Base-by-base conservation (phyloP, 139 green algal genomes). In the Tetradesmus lagerheimii region DNA sequence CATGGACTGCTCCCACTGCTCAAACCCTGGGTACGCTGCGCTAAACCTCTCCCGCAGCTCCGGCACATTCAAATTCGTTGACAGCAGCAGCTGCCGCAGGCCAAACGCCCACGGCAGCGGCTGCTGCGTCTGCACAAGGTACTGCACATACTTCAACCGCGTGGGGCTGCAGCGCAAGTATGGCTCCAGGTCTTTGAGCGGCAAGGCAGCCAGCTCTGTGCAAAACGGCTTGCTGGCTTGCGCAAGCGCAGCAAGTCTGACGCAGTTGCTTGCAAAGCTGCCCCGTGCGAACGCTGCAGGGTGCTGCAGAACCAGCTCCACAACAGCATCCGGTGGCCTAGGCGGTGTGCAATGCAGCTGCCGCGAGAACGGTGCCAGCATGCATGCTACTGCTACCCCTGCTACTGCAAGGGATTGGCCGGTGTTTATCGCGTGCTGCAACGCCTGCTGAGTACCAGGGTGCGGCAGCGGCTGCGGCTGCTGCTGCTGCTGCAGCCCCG, bases 91-190 rank as follows among this genome's bases (percentile, higher is more conserved):
- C 29, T 85, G 37, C 62, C 16, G 41, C 64, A 75, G 18, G 47
- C 25, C 18, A 4, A 86, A n/a, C 66, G 79, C 45, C 80, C 80
- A 86, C 25, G 80, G 80, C 29, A 47, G 15, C 27, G 45, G 80
- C 80, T 86, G 80, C 47, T 74, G 29, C 14, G 80, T 86, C 47
- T 75, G 80, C 80, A 86, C 80, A 29, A 86, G 45, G 45, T 47
- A 86, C 45, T 86, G 80, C 80, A 86, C 4, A 12, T 45, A 75
- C 80, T 23, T 75, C 29, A 86, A 25, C 80, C 80, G 75, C 1
- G 45, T 34, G 0, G 80, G 35, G 25, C 14, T 29, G 4, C 45
- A 75, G 15, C 80, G 31, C 9, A 74, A 16, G n/a, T 45, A 47
- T 20, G 23, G 5, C 4, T 4, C 29, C 38, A 74, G 45, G n/a